Evolutionary conservation across 495 filamentous ascomycete species (phyloP).

Genomic region (Penicillium parvum): DNA sequence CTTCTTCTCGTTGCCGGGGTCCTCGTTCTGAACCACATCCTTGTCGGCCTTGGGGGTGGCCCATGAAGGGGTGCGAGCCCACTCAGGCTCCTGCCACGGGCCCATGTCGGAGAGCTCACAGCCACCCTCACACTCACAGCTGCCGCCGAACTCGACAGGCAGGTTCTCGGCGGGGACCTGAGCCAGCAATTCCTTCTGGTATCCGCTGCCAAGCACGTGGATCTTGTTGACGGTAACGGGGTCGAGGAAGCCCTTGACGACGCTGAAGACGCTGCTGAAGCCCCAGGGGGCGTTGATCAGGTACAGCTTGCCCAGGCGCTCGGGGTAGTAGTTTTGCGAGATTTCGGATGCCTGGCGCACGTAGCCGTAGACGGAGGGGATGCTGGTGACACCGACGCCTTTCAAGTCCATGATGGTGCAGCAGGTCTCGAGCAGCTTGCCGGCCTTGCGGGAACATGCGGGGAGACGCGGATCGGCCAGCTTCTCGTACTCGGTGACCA

Average conservation of each 20-base stretch:
- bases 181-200: slow-evolving; percentile 74
- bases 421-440: slow-evolving; percentile 88
- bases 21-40: slow-evolving; percentile 20
- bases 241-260: slow-evolving; percentile 89
- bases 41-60: slow-evolving; percentile 38
- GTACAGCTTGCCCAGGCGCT: slow-evolving; percentile 84
- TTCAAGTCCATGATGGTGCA: slow-evolving; percentile 97
- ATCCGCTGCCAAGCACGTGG: slow-evolving; percentile 75
- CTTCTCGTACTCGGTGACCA: slow-evolving; percentile 96
- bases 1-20: slow-evolving; percentile 26
- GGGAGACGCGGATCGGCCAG: slow-evolving; percentile 87
- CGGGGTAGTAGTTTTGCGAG: slow-evolving; percentile 98
- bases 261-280: slow-evolving; percentile 74
- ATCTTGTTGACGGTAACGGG: slow-evolving; percentile 96
- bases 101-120: slow-evolving; percentile 86
- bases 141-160: slow-evolving; percentile 80
- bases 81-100: slow-evolving; percentile 84
- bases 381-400: slow-evolving; percentile 79
- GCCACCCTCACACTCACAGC: slow-evolving; percentile 76
- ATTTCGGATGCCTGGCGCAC: slow-evolving; percentile 73
- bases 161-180: slow-evolving; percentile 92
- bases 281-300: slow-evolving; percentile 98
- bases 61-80: slow-evolving; percentile 68
- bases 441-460: slow-evolving; percentile 90
- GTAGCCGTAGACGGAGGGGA: slow-evolving; percentile 79